Conservation (phyloP, 441 rosid genomes). For the Arabidopsis hybrid region DNA sequence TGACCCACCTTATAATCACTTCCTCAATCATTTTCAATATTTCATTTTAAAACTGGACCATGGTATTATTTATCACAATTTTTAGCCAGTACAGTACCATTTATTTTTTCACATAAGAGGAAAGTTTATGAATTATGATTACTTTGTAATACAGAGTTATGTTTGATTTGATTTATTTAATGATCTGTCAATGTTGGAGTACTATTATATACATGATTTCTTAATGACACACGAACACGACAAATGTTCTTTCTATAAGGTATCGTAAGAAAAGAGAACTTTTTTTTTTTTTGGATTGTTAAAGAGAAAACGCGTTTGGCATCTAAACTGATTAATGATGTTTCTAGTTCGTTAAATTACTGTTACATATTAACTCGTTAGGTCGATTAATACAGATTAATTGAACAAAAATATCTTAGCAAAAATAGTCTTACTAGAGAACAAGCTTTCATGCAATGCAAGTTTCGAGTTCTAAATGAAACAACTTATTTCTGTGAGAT, state of each 20-base stretch:
- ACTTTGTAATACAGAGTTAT: conserved; percentile 3
- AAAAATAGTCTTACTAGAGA: not conserved
- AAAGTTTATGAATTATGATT: not conserved
- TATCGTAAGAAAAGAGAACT: no score
- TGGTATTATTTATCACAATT: not conserved
- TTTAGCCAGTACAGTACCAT: not conserved
- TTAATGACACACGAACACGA: conserved; percentile 1
- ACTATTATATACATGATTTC: not conserved
- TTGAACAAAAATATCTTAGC: not conserved
- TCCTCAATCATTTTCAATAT: conserved; percentile 25
- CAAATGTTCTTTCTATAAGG: not conserved
- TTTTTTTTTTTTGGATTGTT: not conserved
- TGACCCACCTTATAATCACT: conserved; percentile 22
- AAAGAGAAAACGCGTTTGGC: not conserved
- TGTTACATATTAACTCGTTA: not conserved
- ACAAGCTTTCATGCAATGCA: not conserved
- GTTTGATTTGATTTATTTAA: not conserved
- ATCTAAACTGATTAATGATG: not conserved
- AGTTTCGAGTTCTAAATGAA: not conserved
- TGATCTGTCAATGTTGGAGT: conserved; percentile 1
- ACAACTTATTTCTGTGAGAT: not conserved
- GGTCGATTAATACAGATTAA: not conserved
- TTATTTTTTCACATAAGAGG: not conserved
- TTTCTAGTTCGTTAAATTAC: no score
- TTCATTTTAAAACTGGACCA: conserved; percentile 20